Evolutionary conservation across 2,329 filamentous ascomycete genomes (phyloP).

Genomic region (Aspergillus proliferans): DNA sequence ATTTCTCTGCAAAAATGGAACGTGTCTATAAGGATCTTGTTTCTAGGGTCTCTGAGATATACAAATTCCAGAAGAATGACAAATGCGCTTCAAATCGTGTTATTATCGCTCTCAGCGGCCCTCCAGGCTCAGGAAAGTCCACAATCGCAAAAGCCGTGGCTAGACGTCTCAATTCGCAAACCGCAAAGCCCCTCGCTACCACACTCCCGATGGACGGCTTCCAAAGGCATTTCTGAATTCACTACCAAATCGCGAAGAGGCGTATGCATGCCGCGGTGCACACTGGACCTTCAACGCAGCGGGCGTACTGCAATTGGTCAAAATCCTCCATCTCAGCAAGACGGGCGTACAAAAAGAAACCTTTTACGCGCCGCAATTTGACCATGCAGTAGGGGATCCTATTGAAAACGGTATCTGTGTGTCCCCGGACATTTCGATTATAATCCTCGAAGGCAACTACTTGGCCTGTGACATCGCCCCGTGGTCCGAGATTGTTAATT

Average conservation of each 20-base stretch:
- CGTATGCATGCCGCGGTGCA: conserved; percentile 30
- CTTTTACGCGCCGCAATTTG: conserved; percentile 27
- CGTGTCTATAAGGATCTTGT: too few species aligned
- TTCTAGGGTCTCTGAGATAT: too few species aligned
- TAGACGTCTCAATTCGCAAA: conserved; percentile 16
- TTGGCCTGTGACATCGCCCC: conserved; percentile 20
- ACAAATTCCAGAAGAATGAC: too few species aligned
- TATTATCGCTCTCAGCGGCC: conserved; percentile 24
- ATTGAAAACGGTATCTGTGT: conserved; percentile 23
- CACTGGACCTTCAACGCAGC: conserved; percentile 33
- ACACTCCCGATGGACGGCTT: conserved; percentile 35
- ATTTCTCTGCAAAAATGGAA: too few species aligned
- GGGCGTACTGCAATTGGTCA: conserved; percentile 21
- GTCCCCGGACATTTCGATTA: conserved; percentile 12
- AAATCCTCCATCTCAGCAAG: conserved; percentile 4
- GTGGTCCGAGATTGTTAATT: conserved; percentile 27
- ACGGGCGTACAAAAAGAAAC: conserved; percentile 6
- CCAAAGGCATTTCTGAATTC: conserved; percentile 22
- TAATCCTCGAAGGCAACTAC: conserved; percentile 23
- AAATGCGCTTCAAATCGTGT: conserved; percentile 6
- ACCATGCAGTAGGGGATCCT: conserved; percentile 32
- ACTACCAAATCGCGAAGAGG: conserved; percentile 27
- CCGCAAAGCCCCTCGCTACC: conserved; percentile 9
- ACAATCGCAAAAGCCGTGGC: conserved; percentile 26
- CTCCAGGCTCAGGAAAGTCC: conserved; percentile 31